A percentile compares a stretch with the other conserved stretches of the same genome.
Conservation (phyloP, 768 basidiomycete species). For the Kwoniella heveanensis region DNA sequence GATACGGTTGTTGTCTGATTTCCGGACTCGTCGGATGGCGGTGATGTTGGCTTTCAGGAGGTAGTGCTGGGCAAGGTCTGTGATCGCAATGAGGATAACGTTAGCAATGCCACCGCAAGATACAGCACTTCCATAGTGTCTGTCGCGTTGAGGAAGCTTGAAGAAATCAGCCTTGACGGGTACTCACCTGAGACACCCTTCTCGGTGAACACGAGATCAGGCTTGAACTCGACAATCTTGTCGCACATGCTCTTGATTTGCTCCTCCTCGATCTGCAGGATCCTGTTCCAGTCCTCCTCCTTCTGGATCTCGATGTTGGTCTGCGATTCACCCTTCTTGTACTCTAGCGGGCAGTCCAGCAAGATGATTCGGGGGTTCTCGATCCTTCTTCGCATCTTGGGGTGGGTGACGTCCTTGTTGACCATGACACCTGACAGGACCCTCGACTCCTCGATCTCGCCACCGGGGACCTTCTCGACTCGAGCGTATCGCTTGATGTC, state of each 20-base stretch:
- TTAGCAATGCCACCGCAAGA: background rate
- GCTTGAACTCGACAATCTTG: slow-evolving; percentile 86
- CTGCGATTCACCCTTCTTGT: slow-evolving; percentile 98
- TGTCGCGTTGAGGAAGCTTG: no score
- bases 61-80: slow-evolving; percentile 91
- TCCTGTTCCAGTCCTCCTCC: slow-evolving; percentile 87
- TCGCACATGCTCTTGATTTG: slow-evolving; percentile 86
- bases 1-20: slow-evolving; percentile 98
- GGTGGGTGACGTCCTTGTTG: slow-evolving; percentile 99
- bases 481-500: slow-evolving; percentile 98
- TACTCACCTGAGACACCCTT: slow-evolving; percentile 91
- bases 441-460: slow-evolving; percentile 88
- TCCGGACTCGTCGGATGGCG: slow-evolving; percentile 94
- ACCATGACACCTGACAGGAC: slow-evolving; percentile 91
- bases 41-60: slow-evolving; percentile 84
- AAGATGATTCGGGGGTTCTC: slow-evolving; percentile 83
- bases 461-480: slow-evolving; percentile 96
- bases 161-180: no score
- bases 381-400: slow-evolving; percentile 91
- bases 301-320: slow-evolving; percentile 98
- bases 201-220: slow-evolving; percentile 92
- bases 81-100: background rate
- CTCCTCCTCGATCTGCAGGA: slow-evolving; percentile 94
- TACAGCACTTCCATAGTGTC: no score
- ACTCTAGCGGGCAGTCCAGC: slow-evolving; percentile 92